Percentiles rank a stretch among this genome's conserved stretches.
Evolutionary conservation across 2,329 filamentous ascomycete genomes (phyloP).

Genomic region (Fusarium burgessii): DNA sequence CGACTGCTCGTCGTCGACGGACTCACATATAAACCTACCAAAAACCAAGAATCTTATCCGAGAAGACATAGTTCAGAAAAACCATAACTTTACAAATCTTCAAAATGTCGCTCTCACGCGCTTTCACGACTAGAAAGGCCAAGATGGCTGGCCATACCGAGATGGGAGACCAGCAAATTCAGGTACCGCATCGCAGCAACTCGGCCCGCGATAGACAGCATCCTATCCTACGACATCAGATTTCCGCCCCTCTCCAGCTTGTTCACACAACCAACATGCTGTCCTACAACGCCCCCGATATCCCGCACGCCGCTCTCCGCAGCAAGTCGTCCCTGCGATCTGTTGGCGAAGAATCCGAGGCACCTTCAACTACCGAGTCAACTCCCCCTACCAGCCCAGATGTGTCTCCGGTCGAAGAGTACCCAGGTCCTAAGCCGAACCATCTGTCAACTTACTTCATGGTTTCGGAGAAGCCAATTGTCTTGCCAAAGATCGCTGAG

Average conservation of each 20-base stretch:
- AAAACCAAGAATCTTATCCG: background rate
- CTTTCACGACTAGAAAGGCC: constrained; percentile 76
- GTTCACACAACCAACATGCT: constrained; percentile 97
- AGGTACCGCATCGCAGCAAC: constrained; percentile 62
- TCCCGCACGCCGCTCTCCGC: constrained; percentile 62
- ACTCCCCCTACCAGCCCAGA: constrained; percentile 78
- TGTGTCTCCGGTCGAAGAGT: constrained; percentile 65
- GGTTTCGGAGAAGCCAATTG: constrained; percentile 60
- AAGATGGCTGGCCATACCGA: constrained; percentile 60
- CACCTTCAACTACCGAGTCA: constrained; percentile 64
- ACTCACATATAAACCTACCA: constrained; percentile 21
- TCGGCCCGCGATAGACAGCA: constrained; percentile 59
- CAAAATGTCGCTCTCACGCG: constrained; percentile 71
- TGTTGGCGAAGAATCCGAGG: constrained; percentile 74
- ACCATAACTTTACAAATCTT: constrained; percentile 14
- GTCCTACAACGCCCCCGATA: constrained; percentile 92
- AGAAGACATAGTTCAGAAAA: constrained; percentile 11
- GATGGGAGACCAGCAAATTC: constrained; percentile 56
- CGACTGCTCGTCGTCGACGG: constrained; percentile 4
- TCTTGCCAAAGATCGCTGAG: constrained; percentile 52
- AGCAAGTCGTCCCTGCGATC: constrained; percentile 67
- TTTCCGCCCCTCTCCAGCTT: constrained; percentile 88
- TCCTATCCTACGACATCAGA: constrained; percentile 71
- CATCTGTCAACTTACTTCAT: constrained; percentile 76
- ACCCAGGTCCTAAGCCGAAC: constrained; percentile 70